phyloP scores from a whole-genome alignment of 495 filamentous ascomycete species.

The Penicillium longicatenatum region DNA sequence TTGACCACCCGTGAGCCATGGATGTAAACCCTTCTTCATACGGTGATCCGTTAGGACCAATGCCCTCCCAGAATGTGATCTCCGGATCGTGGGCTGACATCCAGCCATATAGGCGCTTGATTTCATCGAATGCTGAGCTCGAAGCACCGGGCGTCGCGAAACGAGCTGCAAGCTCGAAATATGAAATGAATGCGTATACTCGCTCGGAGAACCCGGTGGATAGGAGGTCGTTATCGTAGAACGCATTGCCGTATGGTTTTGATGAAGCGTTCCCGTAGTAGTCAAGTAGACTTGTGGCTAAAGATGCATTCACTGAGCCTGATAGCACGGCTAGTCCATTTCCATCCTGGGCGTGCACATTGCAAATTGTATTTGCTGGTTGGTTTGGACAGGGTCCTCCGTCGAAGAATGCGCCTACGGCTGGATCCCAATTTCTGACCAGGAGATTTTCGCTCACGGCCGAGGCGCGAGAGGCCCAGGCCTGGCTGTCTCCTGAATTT shows the following conservation, averaged over 20 bases:
- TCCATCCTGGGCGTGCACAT: constrained; percentile 49
- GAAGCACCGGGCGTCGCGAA: constrained; percentile 33
- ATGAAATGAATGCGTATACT: constrained; percentile 54
- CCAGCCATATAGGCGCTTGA: constrained; percentile 46
- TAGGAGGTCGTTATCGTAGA: constrained; percentile 45
- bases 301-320: constrained; percentile 32
- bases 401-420: constrained; percentile 44
- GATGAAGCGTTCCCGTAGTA: constrained; percentile 35
- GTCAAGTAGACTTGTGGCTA: constrained; percentile 30
- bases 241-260: constrained; percentile 45
- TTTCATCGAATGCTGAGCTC: constrained; percentile 39
- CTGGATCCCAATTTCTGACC: constrained; percentile 32
- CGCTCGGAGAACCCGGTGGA: constrained; percentile 35
- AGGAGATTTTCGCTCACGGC: constrained; percentile 33
- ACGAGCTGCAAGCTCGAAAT: constrained; percentile 49
- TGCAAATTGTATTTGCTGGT: constrained; percentile 18
- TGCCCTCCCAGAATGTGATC: constrained; percentile 47
- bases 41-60: constrained; percentile 35
- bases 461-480: constrained; percentile 38
- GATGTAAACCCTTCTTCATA: constrained; percentile 42
- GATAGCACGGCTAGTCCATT: constrained; percentile 45
- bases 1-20: constrained; percentile 45
- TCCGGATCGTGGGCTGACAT: constrained; percentile 47
- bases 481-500: constrained; percentile 28
- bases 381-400: constrained; percentile 21